These are phyloP conservation scores for Hansenula lynferdii DNA, from an alignment of 1,139 yeast species.

Conservation along the genomic window DNA sequence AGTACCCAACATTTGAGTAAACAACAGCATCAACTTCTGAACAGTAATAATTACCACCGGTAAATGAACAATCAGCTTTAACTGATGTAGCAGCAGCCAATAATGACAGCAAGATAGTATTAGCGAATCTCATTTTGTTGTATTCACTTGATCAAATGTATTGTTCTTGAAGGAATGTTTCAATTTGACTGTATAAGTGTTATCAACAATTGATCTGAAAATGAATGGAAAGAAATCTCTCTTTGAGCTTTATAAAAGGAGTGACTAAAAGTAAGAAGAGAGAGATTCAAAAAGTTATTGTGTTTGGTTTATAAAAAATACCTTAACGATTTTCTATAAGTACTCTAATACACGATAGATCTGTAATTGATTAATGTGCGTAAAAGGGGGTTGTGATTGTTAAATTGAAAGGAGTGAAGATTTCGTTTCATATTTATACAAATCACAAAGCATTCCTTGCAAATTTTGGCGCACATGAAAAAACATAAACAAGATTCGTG, in stretches of 20 bases:
- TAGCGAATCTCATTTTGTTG: conserved; percentile 21
- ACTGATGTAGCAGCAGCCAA: conserved; percentile 20
- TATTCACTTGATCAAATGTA: not conserved
- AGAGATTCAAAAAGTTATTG: not conserved
- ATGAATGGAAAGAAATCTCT: conserved; percentile 1
- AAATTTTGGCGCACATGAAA: too few species aligned
- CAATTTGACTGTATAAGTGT: too few species aligned
- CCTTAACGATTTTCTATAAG: too few species aligned
- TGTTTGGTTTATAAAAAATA: too few species aligned
- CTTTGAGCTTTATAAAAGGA: not conserved
- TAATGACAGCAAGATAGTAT: conserved; percentile 19
- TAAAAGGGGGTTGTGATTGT: not conserved
- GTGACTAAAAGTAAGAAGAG: conserved; percentile 3
- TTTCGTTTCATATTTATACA: conserved; percentile 3
- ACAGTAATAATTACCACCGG: conserved; percentile 82
- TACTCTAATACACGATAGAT: conserved; percentile 1
- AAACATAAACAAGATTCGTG: not conserved
- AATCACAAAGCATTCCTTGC: too few species aligned
- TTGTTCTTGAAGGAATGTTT: not conserved
- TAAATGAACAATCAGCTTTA: conserved; percentile 38
- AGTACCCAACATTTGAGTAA: conserved; percentile 70
- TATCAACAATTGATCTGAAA: too few species aligned
- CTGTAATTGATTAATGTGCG: not conserved
- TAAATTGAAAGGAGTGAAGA: conserved; percentile 1
- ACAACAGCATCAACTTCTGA: conserved; percentile 59